These are phyloP conservation scores for Botrytis byssoidea DNA, from an alignment of 2,329 filamentous ascomycete species.

Conservation along the genomic window DNA sequence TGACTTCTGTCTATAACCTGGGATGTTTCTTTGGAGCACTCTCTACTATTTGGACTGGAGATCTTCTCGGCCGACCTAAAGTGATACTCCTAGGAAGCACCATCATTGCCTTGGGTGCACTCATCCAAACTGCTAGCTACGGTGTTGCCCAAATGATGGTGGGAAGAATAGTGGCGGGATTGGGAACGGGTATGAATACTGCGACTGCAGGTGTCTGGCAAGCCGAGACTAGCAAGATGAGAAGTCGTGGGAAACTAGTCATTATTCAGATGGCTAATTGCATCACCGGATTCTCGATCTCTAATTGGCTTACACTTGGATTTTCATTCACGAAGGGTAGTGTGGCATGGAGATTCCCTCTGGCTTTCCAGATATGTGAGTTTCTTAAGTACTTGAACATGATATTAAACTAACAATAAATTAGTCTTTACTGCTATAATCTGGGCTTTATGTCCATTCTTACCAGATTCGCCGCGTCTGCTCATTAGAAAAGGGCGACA, in stretches of 20 bases:
- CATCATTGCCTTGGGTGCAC: constrained; percentile 58
- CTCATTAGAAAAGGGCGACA: constrained; percentile 46
- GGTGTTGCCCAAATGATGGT: constrained; percentile 54
- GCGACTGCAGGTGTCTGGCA: constrained; percentile 58
- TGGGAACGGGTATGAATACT: constrained; percentile 52
- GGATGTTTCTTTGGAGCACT: constrained; percentile 50
- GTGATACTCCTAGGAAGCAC: constrained; percentile 56
- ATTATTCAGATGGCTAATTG: constrained; percentile 60
- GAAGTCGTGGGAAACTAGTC: constrained; percentile 58
- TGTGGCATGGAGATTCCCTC: constrained; percentile 59
- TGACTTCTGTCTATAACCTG: constrained; percentile 40
- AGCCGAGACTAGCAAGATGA: constrained; percentile 56
- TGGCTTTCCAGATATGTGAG: constrained; percentile 50
- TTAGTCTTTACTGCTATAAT: constrained; percentile 60
- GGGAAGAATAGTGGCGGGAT: constrained; percentile 49
- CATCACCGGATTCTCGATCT: constrained; percentile 46
- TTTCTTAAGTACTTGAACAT: too few species aligned
- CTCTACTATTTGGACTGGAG: constrained; percentile 41
- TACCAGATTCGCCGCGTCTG: constrained; percentile 54
- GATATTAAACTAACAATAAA: constrained; percentile 22
- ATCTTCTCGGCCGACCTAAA: constrained; percentile 54
- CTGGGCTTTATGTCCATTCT: constrained; percentile 49
- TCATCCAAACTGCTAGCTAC: constrained; percentile 43
- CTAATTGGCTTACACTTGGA: constrained; percentile 60
- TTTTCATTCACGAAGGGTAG: constrained; percentile 49